phyloP scores from a whole-genome alignment of 352 stramenopile genomes.

The Phytophthora rubi region DNA sequence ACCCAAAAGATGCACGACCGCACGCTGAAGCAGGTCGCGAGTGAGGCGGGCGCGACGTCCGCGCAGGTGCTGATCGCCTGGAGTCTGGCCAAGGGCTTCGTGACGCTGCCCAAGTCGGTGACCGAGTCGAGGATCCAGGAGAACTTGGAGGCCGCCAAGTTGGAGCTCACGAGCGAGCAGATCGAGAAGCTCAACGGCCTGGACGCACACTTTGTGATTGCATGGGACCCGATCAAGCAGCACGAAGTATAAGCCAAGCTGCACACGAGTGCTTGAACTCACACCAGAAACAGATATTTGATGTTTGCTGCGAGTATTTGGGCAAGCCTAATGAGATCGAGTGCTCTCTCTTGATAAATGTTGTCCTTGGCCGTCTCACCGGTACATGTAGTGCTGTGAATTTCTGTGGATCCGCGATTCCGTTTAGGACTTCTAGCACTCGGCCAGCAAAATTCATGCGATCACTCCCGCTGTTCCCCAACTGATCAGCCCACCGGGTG shows the following conservation, averaged over 20 bases:
- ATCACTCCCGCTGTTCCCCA: too few species aligned
- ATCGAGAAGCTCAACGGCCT: constrained; percentile 51
- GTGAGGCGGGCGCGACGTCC: constrained; percentile 42
- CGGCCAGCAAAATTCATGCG: too few species aligned
- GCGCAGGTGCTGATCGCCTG: constrained; percentile 65
- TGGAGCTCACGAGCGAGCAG: constrained; percentile 48
- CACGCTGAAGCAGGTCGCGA: constrained; percentile 45
- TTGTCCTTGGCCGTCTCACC: neutral
- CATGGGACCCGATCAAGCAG: constrained; percentile 63
- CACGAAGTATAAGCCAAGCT: constrained; percentile 36
- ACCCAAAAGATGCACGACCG: constrained; percentile 47
- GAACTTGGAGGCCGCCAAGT: constrained; percentile 48
- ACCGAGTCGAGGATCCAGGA: constrained; percentile 58
- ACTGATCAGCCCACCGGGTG: too few species aligned
- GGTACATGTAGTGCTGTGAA: too few species aligned
- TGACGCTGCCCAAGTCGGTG: constrained; percentile 74
- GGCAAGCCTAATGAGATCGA: neutral
- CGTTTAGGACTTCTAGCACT: too few species aligned
- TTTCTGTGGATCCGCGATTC: too few species aligned
- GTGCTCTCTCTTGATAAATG: neutral
- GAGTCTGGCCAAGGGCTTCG: constrained; percentile 59
- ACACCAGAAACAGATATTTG: too few species aligned
- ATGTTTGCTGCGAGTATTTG: too few species aligned
- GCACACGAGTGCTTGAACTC: too few species aligned
- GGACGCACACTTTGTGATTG: constrained; percentile 58